Percentiles rank a stretch among this genome's conserved stretches.
phyloP scores from a whole-genome alignment of 2,329 filamentous ascomycete species.

The Calonectria pseudoturangicola region DNA sequence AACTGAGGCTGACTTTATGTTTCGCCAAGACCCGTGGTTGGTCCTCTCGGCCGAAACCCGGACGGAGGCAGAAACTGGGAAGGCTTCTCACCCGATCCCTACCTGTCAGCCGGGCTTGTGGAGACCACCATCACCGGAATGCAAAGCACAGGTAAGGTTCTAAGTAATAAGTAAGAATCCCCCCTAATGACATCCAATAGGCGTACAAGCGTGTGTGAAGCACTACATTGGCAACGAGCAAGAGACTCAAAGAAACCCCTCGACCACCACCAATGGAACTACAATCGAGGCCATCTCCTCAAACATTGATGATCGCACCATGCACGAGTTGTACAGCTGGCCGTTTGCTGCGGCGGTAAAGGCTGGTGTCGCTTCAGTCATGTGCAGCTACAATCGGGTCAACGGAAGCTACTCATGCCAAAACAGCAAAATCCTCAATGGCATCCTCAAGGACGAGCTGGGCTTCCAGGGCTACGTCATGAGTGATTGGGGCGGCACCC shows the following conservation, averaged over 20 bases:
- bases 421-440: conserved; percentile 68
- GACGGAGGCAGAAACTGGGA: conserved; percentile 29
- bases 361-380: conserved; percentile 57
- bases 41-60: conserved; percentile 20
- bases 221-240: conserved; percentile 28
- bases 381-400: conserved; percentile 67
- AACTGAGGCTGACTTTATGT: not conserved
- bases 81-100: conserved; percentile 23
- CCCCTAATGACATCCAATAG: not conserved
- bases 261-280: not conserved
- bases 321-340: conserved; percentile 68
- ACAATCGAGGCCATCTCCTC: not conserved
- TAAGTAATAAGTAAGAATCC: not conserved
- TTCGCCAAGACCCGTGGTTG: conserved; percentile 16
- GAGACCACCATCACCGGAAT: conserved; percentile 14
- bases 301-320: conserved; percentile 74
- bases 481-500: conserved; percentile 65
- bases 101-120: not conserved
- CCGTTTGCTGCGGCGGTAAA: conserved; percentile 54
- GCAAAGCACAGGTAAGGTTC: conserved; percentile 2
- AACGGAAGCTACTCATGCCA: conserved; percentile 71
- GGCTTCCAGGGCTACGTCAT: conserved; percentile 68
- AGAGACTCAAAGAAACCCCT: not conserved
- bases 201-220: conserved; percentile 18
- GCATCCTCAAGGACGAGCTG: conserved; percentile 68